Evolutionary conservation across 1,284 basidiomycete genomes (phyloP), one percentile per base, ranked within the genome.

Genomic region (Apiotrichum gracile): DNA sequence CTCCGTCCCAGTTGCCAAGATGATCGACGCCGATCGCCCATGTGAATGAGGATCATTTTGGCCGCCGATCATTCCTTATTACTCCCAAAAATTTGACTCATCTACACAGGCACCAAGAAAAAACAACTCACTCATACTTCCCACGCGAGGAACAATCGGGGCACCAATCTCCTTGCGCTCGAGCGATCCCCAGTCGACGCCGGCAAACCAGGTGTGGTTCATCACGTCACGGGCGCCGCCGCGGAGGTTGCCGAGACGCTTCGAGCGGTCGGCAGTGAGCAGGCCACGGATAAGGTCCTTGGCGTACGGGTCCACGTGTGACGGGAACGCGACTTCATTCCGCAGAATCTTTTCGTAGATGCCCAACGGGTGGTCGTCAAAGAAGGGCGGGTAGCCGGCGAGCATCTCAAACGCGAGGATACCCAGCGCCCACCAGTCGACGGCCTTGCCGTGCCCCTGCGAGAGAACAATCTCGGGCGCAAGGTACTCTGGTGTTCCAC

Each of bases 351-450:
- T 74, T 52, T 76, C 74, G 56, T 76, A 76, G 45, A 74, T 76
- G 8, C 73, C 73, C 40, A 77, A 57, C 3, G 75, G 74, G 54
- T 76, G 70, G 58, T 77, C 73, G 55, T 75, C 75, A 43, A 75
- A 77, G 65, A 77, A 77, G 3, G 72, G 74, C 44, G 75, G 75
- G 58, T 77, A 77, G 6, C 75, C 75, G 2, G 73, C 75, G 14
- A 78, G 63, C 76, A 78, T 77, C 60, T 79, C 78, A 55, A 77
- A 79, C 26, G 75, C 70, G 21, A 79, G 62, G 21, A 79, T 76
- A 42, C 78, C 78, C n/a, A 78, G 60, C 4, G 78, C 77, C 77
- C 78, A 79, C 76, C 76, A 79, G 60, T 79, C 78, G 9, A 77
- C 78, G 2, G 78, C 77, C 62, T 78, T 77, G 3, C 77, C 77